A percentile compares a stretch with the other conserved stretches of the same genome.
phyloP scores from a whole-genome alignment of 345 rosid genomes.

The Turritis glabra region DNA sequence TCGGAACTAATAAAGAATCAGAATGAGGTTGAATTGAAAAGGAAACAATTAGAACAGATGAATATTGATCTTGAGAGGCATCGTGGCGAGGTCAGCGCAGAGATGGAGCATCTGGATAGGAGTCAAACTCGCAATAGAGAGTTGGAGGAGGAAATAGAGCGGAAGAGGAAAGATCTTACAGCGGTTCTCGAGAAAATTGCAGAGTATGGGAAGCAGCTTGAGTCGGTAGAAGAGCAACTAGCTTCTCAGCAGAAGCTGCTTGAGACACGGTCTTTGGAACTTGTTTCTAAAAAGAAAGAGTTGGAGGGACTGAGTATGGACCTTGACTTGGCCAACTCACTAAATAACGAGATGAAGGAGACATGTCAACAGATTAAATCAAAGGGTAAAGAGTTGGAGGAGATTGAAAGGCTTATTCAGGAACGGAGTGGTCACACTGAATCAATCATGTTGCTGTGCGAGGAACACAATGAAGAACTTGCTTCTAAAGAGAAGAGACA shows the following conservation, averaged over 20 bases:
- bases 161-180: neutral
- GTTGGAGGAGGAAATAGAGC: conserved; percentile 16
- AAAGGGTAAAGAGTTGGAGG: conserved; percentile 26
- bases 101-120: conserved; percentile 1
- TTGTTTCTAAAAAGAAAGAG: conserved; percentile 19
- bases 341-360: conserved; percentile 2
- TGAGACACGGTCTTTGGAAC: conserved; percentile 11
- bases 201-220: conserved; percentile 7
- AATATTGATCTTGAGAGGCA: conserved; percentile 7
- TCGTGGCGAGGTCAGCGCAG: neutral
- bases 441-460: conserved; percentile 17
- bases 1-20: conserved; percentile 18
- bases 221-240: neutral
- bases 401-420: conserved; percentile 11
- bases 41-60: conserved; percentile 1
- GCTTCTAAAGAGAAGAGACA: conserved; percentile 23
- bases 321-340: conserved; percentile 13
- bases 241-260: conserved; percentile 19
- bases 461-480: conserved; percentile 33
- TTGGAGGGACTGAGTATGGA: conserved; percentile 15
- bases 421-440: neutral
- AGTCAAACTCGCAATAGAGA: neutral
- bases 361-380: conserved; percentile 9
- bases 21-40: conserved; percentile 10
- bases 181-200: neutral